Evolutionary conservation across 23 red algal genomes (phyloP).

Genomic region (Gracilaria vermiculophylla): DNA sequence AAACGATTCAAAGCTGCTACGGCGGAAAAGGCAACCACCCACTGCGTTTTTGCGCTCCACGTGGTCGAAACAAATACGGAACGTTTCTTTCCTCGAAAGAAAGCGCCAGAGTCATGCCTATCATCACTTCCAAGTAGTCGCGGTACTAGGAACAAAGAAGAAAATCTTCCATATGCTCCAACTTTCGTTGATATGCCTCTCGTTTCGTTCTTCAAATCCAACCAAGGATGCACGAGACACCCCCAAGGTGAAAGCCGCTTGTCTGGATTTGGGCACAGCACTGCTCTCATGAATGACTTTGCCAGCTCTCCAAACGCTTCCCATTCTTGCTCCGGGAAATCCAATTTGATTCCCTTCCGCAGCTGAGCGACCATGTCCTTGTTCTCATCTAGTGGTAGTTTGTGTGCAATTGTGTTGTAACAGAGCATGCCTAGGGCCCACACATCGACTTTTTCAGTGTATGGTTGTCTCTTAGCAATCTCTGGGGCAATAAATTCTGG

Average conservation of each 20-base stretch:
- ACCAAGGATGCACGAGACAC: slow-evolving; percentile 87
- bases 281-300: slow-evolving; percentile 44
- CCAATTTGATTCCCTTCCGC: slow-evolving; percentile 51
- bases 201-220: slow-evolving; percentile 14
- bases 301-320: slow-evolving; percentile 16
- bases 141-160: not conserved
- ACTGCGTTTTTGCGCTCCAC: slow-evolving; percentile 9
- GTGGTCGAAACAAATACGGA: not conserved
- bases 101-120: not conserved
- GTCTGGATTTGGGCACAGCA: slow-evolving; percentile 68
- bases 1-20: slow-evolving; percentile 33
- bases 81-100: not conserved
- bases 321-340: slow-evolving; percentile 62
- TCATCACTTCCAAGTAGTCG: not conserved
- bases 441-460: slow-evolving; percentile 85
- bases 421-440: slow-evolving; percentile 93
- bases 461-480: slow-evolving; percentile 63
- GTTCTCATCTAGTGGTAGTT: slow-evolving; percentile 76
- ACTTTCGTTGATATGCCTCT: slow-evolving; percentile 33
- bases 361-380: slow-evolving; percentile 70
- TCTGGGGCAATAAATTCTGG: slow-evolving; percentile 97
- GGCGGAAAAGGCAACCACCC: slow-evolving; percentile 32
- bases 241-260: slow-evolving; percentile 70
- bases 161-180: slow-evolving; percentile 52
- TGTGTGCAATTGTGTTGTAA: slow-evolving; percentile 75